phyloP scores from a whole-genome alignment of 129 eudicot genomes.

The Kitagawia praeruptora region DNA sequence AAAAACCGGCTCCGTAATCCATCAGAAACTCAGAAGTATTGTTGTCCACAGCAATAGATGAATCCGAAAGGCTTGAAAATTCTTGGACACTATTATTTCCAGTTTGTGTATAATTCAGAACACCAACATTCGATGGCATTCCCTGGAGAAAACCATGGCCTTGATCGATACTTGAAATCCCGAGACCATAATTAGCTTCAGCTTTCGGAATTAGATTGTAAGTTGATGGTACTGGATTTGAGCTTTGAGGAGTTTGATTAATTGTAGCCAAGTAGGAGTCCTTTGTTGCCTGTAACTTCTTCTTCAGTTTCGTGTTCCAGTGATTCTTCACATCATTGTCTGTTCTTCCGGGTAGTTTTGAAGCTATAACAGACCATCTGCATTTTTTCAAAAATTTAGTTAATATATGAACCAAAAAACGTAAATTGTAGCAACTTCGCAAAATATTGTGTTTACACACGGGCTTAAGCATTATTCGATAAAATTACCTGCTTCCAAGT shows the following conservation, averaged over 20 bases:
- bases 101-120: neutral
- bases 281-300: slow-evolving; percentile 32
- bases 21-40: neutral
- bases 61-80: neutral
- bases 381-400: neutral
- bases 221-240: neutral
- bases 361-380: slow-evolving; percentile 82
- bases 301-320: slow-evolving; percentile 81
- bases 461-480: too few species aligned
- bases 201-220: neutral
- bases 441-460: too few species aligned
- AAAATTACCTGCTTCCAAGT: slow-evolving; percentile 37
- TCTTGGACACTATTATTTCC: neutral
- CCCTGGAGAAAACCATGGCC: neutral
- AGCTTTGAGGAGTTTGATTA: neutral
- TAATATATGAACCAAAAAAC: too few species aligned
- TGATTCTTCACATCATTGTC: slow-evolving; percentile 83
- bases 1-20: neutral
- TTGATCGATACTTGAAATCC: neutral
- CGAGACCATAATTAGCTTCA: slow-evolving; percentile 1
- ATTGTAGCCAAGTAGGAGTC: neutral
- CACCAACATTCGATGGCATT: neutral
- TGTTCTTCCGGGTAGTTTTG: slow-evolving; percentile 74
- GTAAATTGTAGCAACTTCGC: too few species aligned
- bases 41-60: slow-evolving; percentile 4